These are phyloP conservation scores for Penicillium egyptiacum DNA, from an alignment of 495 filamentous ascomycete genomes.

Conservation along the genomic window DNA sequence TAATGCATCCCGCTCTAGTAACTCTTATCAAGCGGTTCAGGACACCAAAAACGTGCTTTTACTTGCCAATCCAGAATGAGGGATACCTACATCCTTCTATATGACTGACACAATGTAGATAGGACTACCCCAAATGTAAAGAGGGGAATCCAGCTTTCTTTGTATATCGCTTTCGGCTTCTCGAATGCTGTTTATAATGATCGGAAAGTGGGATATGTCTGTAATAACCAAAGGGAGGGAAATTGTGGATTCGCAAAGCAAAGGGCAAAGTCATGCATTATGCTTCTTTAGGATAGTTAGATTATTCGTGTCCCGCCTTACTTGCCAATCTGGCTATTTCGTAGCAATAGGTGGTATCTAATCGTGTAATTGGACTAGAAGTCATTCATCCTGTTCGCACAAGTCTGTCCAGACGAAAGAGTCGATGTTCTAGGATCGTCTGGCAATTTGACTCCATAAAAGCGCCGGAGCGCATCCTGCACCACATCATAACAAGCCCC, in stretches of 20 bases:
- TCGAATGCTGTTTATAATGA: background rate
- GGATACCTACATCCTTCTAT: background rate
- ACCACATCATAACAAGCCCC: constrained; percentile 38
- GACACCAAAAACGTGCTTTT: background rate
- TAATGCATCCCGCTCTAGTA: background rate
- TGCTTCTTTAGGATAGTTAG: background rate
- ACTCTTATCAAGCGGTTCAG: background rate
- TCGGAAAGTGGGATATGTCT: background rate
- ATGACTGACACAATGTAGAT: background rate
- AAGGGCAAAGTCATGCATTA: background rate
- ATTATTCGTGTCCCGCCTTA: background rate
- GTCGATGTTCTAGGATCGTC: constrained; percentile 24
- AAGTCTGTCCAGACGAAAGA: constrained; percentile 18
- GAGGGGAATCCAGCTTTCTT: background rate
- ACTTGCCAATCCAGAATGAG: background rate
- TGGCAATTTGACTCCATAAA: constrained; percentile 24
- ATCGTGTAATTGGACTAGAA: background rate
- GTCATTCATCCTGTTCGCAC: background rate
- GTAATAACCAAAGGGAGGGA: background rate
- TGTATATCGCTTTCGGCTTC: background rate
- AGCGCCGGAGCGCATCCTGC: constrained; percentile 26
- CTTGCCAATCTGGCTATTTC: background rate
- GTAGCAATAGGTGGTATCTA: background rate
- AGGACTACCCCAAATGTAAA: background rate
- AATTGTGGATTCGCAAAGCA: background rate